These are phyloP conservation scores for Euphrasia confusa DNA, from an alignment of 257 asterid species.

Conservation along the genomic window DNA sequence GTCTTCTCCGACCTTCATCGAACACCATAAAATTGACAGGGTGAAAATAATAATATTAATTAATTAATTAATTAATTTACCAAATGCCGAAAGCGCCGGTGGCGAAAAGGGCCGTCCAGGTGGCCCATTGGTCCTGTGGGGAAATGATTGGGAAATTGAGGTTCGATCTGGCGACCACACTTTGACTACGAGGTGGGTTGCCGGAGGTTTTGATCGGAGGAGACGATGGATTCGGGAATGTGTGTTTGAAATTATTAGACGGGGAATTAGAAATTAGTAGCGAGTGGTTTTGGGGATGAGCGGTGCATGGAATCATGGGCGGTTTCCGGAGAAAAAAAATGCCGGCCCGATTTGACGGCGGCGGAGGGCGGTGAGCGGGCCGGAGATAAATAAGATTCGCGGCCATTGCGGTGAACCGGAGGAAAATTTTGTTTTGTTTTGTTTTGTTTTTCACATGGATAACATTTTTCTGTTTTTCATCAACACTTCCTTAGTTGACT, in stretches of 20 bases:
- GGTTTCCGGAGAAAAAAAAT: not conserved
- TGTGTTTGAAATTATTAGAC: not conserved
- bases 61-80: conserved; percentile 26
- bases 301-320: not conserved
- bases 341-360: not conserved
- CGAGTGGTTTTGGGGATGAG: conserved; percentile 22
- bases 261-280: conserved; percentile 10
- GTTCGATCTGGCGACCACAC: conserved; percentile 38
- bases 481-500: too few relatives aligned
- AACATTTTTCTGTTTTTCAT: too few relatives aligned
- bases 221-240: conserved; percentile 16
- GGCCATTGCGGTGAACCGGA: not conserved
- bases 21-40: not conserved
- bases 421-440: too few relatives aligned
- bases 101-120: conserved; percentile 89
- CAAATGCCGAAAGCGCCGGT: conserved; percentile 92
- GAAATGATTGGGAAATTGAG: conserved; percentile 70
- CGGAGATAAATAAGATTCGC: not conserved
- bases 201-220: conserved; percentile 21
- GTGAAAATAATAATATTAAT: not conserved
- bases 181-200: conserved; percentile 23
- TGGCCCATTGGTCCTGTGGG: conserved; percentile 93
- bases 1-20: conserved; percentile 83
- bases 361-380: conserved; percentile 7
- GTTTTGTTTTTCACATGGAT: too few relatives aligned